A percentile compares a stretch with the other conserved stretches of the same genome.
Conservation (phyloP, 1,284 basidiomycete genomes). For the Cutaneotrichosporon cutaneum region DNA sequence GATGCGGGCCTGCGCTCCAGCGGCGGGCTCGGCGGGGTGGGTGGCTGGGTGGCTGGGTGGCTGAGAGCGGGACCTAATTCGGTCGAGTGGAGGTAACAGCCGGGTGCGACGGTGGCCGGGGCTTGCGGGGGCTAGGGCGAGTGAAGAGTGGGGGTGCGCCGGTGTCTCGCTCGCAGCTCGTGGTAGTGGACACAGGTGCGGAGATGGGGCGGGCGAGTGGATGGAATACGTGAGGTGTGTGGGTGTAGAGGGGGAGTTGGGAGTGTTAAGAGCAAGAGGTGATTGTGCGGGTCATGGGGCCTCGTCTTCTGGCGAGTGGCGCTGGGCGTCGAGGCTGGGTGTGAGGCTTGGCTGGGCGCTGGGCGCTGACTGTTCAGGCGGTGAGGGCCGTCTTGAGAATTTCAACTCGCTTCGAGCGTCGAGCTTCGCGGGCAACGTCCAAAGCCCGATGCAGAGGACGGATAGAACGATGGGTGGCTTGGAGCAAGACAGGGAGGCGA, state of each 20-base stretch:
- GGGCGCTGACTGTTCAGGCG: not conserved
- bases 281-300: not conserved
- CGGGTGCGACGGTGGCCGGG: no score
- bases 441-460: no score
- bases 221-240: not conserved
- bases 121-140: no score
- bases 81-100: not conserved
- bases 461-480: no score
- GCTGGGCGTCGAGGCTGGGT: no score
- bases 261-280: not conserved
- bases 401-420: not conserved
- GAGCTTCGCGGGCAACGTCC: no score
- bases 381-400: not conserved
- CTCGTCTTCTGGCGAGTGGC: no score
- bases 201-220: slow-evolving; percentile 5
- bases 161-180: not conserved
- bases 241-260: not conserved
- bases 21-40: no score
- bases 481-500: no score
- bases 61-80: not conserved
- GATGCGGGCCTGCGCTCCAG: no score
- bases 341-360: no score
- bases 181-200: not conserved
- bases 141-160: not conserved
- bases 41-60: no score